Evolutionary conservation across 345 rosid genomes (phyloP), one percentile per base, ranked within the genome.

Genomic region (Limnanthes douglasii): DNA sequence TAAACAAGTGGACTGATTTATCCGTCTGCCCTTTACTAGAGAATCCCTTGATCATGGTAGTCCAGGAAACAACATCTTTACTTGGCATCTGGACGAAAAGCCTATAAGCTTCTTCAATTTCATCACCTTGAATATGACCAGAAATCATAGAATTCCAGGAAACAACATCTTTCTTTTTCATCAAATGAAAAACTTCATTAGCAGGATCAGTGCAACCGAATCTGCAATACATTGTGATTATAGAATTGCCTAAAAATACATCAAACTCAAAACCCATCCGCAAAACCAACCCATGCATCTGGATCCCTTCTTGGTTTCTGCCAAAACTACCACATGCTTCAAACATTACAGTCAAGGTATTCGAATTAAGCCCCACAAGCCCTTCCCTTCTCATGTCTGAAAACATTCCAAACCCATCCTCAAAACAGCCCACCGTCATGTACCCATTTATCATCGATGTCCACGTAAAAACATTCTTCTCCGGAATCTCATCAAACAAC

Each of bases 401-500:
- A 58, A 84, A 84, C 60, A 84, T 45, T 43, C 28, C 38, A 56
- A 75, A 70, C 41, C 93, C 95, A 28, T 66, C 62, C 13, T 46
- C 53, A 5, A 79, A 69, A 59, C 24, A 55, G 3, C 73, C 84
- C 10, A 41, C 64, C 43, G 73, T 73, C 54, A 84, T 51, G 49
- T 73, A 78, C 12, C 93, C 95, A 62, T 73, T 61, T 32, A 80
- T 68, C 79, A 80, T 69, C 15, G 86, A 50, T 5, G 82, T 75
- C 93, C 92, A 83, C 53, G 86, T 54, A 46, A 83, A 66, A 39
- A 78, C 86, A 65, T 78, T 83, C 48, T 41, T 77, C 61, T 66
- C 70, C 2, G 45, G 39, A 77, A 75, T 78, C 28, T 14, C 10
- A 40, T 72, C 69, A 42, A 83, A 75, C 18, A 78, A 11, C 10